These are phyloP conservation scores for Gyrodon lividus DNA, from an alignment of 768 basidiomycete genomes.

Conservation along the genomic window DNA sequence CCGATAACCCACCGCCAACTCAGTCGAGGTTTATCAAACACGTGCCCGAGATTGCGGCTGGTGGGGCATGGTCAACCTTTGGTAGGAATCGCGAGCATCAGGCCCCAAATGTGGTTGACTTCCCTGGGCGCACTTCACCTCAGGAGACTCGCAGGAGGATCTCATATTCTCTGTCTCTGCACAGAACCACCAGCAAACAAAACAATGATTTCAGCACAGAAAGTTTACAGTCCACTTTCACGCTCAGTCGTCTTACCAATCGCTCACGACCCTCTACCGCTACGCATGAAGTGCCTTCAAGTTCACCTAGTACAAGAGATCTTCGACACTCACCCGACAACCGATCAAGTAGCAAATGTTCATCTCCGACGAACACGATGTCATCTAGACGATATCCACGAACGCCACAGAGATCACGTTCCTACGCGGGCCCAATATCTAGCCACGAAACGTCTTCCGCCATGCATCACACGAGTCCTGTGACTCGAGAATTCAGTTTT, in stretches of 20 bases:
- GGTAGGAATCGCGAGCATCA: constrained; percentile 26
- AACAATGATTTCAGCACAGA: constrained; percentile 13
- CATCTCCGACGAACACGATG: constrained; percentile 32
- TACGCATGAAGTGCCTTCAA: constrained; percentile 8
- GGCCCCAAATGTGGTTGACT: constrained; percentile 11
- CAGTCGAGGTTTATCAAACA: constrained; percentile 13
- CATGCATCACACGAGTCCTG: constrained; percentile 28
- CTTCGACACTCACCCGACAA: constrained; percentile 19
- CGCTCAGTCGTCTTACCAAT: constrained; percentile 18
- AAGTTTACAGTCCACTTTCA: constrained; percentile 20
- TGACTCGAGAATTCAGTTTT: constrained; percentile 16
- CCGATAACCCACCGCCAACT: constrained; percentile 12
- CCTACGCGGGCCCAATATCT: constrained; percentile 16
- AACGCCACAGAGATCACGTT: constrained; percentile 26
- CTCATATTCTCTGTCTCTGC: constrained; percentile 21
- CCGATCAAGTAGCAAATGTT: constrained; percentile 21
- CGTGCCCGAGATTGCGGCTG: constrained; percentile 17
- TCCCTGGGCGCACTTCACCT: constrained; percentile 13
- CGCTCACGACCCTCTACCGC: constrained; percentile 15
- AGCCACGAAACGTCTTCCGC: constrained; percentile 10
- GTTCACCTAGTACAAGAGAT: constrained; percentile 13
- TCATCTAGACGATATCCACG: constrained; percentile 25
- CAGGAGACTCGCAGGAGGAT: constrained; percentile 9
- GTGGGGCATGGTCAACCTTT: constrained; percentile 38
- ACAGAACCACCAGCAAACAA: constrained; percentile 6